A percentile compares a stretch with the other conserved stretches of the same genome.
Conservation (phyloP, 495 filamentous ascomycete species). For the Hyaloscypha finlandica region DNA sequence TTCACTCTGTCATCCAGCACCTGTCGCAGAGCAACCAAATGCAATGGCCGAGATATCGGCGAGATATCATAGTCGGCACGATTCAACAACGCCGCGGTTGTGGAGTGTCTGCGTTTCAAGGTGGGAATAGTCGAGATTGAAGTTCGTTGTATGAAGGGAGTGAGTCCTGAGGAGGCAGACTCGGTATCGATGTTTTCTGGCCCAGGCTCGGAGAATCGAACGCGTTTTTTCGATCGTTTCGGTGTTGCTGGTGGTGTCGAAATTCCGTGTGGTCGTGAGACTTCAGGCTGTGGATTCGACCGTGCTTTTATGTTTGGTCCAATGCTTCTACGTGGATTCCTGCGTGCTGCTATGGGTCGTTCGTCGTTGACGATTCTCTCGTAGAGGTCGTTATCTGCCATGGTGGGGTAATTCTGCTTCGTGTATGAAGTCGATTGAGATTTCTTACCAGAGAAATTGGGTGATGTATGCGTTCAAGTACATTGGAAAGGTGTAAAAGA, state of each 20-base stretch:
- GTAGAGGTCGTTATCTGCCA: slow-evolving; percentile 16
- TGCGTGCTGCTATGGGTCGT: slow-evolving; percentile 25
- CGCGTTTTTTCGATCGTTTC: slow-evolving; percentile 55
- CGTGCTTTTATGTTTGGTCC: slow-evolving; percentile 3
- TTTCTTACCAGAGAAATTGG: background rate
- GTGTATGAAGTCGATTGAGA: background rate
- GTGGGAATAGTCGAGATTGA: slow-evolving; percentile 50
- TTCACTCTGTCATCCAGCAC: slow-evolving; percentile 71
- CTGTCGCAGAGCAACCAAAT: slow-evolving; percentile 70
- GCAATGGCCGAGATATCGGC: slow-evolving; percentile 42
- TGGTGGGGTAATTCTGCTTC: slow-evolving; percentile 6
- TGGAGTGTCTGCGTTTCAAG: slow-evolving; percentile 47
- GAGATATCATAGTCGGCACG: slow-evolving; percentile 26
- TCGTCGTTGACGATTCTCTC: slow-evolving; percentile 20
- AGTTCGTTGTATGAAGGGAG: slow-evolving; percentile 63
- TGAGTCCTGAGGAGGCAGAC: slow-evolving; percentile 61
- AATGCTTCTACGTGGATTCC: slow-evolving; percentile 25
- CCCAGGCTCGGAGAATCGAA: slow-evolving; percentile 74
- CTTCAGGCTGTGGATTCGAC: slow-evolving; percentile 11
- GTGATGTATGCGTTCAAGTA: background rate
- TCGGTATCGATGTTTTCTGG: slow-evolving; percentile 41
- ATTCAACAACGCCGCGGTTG: slow-evolving; percentile 32
- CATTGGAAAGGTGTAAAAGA: slow-evolving; percentile 1
- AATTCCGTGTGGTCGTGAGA: slow-evolving; percentile 24
- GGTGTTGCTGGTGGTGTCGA: slow-evolving; percentile 34